Evolutionary conservation across 257 asterid genomes (phyloP), one percentile per base, ranked within the genome.

Genomic region (Nicotiana undulata): DNA sequence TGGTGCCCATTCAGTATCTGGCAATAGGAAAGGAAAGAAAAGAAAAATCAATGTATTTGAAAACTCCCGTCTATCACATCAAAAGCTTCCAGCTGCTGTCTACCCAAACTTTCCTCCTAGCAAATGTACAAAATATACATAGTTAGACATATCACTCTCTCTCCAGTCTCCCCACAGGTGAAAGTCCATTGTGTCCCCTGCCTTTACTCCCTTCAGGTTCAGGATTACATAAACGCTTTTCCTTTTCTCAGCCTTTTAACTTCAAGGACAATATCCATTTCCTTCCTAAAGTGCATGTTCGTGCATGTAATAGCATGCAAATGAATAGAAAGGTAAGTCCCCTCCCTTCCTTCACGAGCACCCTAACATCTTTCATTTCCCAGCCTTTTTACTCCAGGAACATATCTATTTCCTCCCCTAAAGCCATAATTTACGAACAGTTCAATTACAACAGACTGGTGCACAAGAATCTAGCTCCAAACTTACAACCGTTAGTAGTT

Each of bases 261-360:
- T 20, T 37, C 32, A 68, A 20, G 44, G 0, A 40, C 32, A 68
- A n/a, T 20, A 68, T 40, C n/a, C 22, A 40, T 24, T 68, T 40
- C 56, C 17, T 68, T 68, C 76, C 76, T 37, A 68, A 68, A 68
- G n/a, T 68, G 56, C 76, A 68, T 56, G 55, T 68, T 66, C 75
- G 10, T 68, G 56, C 56, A 68, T 67, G 53, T n/a, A n/a, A 20
- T 37, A 67, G 56, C 76, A 67, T 40, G 56, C 20, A 40, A 67
- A 22, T 68, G 56, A 68, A 37, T 28, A 9, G 76, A 20, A 68
- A 37, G 76, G n/a, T 40, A 68, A 68, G 32, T 5, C 0, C 3
- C 20, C 32, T 26, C 28, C 55, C 31, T 8, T 17, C 75, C 75
- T 31, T 32, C 9, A 37, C 9, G 31, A 67, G 29, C 28, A n/a